A percentile compares a stretch with the other conserved stretches of the same genome.
Evolutionary conservation across 179 eudicot genomes (phyloP).

Genomic region (Beta lomatogona): DNA sequence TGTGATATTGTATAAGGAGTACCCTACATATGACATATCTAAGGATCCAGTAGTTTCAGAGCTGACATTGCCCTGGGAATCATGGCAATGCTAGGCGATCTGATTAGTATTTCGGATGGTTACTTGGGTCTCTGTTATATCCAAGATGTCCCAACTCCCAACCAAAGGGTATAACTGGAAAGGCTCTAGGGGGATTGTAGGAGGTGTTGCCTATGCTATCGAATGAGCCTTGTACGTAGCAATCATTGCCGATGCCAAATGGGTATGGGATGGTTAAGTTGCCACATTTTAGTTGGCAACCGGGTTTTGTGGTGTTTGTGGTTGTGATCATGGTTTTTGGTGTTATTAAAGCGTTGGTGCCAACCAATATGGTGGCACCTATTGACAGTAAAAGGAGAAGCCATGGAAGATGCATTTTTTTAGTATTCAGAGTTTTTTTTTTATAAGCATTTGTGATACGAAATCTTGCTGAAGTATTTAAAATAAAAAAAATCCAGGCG

Average conservation of each 20-base stretch:
- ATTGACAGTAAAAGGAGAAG: not conserved
- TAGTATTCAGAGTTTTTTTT: too few species aligned
- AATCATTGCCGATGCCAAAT: slow-evolving; percentile 27
- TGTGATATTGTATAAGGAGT: too few species aligned
- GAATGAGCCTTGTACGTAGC: slow-evolving; percentile 11
- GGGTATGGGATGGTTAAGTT: slow-evolving; percentile 36
- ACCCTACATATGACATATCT: not conserved
- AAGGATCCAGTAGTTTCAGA: not conserved
- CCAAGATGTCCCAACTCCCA: too few species aligned
- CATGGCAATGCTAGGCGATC: too few species aligned
- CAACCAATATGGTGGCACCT: not conserved
- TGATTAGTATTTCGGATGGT: too few species aligned
- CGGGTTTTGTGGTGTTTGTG: slow-evolving; percentile 20
- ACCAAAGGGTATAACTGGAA: too few species aligned
- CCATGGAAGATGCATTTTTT: slow-evolving; percentile 3
- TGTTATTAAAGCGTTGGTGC: not conserved
- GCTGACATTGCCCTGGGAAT: too few species aligned
- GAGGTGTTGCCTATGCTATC: slow-evolving; percentile 26
- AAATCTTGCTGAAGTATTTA: too few species aligned
- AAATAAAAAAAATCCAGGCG: too few species aligned
- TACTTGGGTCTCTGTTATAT: too few species aligned
- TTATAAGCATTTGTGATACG: too few species aligned
- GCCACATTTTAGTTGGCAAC: slow-evolving; percentile 33
- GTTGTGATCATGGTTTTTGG: slow-evolving; percentile 19
- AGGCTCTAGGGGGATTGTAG: not conserved